Conservation (phyloP, 140 eudicot genomes). For the Stevia rebaudiana region DNA sequence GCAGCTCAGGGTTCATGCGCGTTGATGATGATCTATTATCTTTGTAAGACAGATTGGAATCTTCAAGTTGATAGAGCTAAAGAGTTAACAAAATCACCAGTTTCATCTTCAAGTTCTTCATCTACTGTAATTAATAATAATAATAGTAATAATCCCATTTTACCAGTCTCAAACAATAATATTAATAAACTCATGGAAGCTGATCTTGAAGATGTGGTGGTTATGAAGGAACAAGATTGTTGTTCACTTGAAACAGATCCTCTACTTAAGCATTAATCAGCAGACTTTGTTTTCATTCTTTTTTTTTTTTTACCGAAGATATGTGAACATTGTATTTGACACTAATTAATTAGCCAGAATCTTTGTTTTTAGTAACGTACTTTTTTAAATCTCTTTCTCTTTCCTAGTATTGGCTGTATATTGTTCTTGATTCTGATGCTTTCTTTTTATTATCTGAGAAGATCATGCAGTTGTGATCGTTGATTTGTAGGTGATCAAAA, state of each 20-base stretch:
- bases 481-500: no score
- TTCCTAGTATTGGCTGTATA: conserved; percentile 23
- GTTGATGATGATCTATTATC: conserved; percentile 35
- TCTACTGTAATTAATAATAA: no score
- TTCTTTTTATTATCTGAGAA: background rate
- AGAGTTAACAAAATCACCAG: conserved; percentile 35
- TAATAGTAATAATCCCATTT: background rate
- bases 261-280: conserved; percentile 34
- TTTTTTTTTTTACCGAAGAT: conserved; percentile 6
- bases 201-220: conserved; percentile 35
- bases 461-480: conserved; percentile 19
- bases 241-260: conserved; percentile 64
- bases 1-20: conserved; percentile 72
- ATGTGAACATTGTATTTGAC: conserved; percentile 29
- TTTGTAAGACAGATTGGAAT: conserved; percentile 44
- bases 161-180: conserved; percentile 27
- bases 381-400: background rate
- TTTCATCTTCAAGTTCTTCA: background rate
- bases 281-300: background rate
- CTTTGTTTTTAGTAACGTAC: background rate
- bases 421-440: conserved; percentile 33
- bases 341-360: conserved; percentile 13
- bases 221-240: conserved; percentile 12
- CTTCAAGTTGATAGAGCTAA: conserved; percentile 38
- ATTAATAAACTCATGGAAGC: background rate